phyloP scores from a whole-genome alignment of 768 basidiomycete species.

The Baorangia bicolor region DNA sequence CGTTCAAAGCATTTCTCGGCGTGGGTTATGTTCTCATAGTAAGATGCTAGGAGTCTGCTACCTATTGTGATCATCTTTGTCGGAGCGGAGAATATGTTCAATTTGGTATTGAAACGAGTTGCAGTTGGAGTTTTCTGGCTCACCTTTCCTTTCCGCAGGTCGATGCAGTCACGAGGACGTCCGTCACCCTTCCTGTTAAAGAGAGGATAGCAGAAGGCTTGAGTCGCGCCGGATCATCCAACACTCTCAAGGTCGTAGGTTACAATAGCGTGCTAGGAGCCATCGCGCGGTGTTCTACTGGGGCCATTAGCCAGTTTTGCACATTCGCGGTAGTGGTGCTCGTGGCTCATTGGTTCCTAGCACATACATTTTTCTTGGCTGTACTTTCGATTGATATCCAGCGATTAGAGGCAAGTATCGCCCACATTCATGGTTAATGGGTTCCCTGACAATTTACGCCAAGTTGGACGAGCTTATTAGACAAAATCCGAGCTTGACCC shows the following conservation, averaged over 20 bases:
- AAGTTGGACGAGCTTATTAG: slow-evolving; percentile 85
- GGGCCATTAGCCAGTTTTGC: slow-evolving; percentile 90
- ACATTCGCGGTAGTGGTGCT: slow-evolving; percentile 91
- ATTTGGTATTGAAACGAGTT: slow-evolving; percentile 56
- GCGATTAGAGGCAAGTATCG: slow-evolving; percentile 68
- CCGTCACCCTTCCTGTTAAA: slow-evolving; percentile 84
- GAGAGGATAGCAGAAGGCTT: slow-evolving; percentile 90
- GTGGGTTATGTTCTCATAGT: slow-evolving; percentile 6
- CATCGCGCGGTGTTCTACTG: slow-evolving; percentile 70
- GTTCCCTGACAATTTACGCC: slow-evolving; percentile 12
- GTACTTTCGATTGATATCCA: slow-evolving; percentile 96
- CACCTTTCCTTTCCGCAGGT: slow-evolving; percentile 49
- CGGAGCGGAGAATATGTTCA: slow-evolving; percentile 97
- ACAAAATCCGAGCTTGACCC: slow-evolving; percentile 60
- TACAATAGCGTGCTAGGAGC: slow-evolving; percentile 80
- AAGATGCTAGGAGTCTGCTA: slow-evolving; percentile 65
- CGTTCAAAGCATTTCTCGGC: slow-evolving; percentile 21
- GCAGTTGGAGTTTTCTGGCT: slow-evolving; percentile 15
- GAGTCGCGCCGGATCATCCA: slow-evolving; percentile 85
- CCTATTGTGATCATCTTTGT: slow-evolving; percentile 95
- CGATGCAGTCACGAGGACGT: slow-evolving; percentile 80
- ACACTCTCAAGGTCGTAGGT: slow-evolving; percentile 86
- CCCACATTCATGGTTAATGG: not conserved
- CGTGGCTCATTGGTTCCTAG: slow-evolving; percentile 95
- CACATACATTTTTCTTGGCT: slow-evolving; percentile 94